phyloP scores from a whole-genome alignment of 148 eudicot species.

The Salicornia ramosissima region DNA sequence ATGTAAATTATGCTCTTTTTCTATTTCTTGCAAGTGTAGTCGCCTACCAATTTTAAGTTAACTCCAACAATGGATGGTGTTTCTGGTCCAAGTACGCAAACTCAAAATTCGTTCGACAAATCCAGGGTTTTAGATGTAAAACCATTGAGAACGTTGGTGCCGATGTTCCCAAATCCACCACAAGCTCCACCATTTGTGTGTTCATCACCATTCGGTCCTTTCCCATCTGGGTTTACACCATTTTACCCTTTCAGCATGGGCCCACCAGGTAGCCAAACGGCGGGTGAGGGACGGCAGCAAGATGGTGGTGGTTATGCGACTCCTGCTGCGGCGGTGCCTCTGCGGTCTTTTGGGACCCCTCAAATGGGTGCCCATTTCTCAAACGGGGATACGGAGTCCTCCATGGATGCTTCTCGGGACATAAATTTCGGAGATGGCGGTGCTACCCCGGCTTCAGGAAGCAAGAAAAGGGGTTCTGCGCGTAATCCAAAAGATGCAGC shows the following conservation, averaged over 20 bases:
- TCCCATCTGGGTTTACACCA: slow-evolving; percentile 47
- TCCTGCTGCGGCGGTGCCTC: slow-evolving; percentile 57
- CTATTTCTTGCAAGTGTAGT: background rate
- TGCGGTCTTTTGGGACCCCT: slow-evolving; percentile 73
- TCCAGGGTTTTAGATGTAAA: slow-evolving; percentile 61
- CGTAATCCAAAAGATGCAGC: slow-evolving; percentile 13
- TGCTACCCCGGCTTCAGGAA: slow-evolving; percentile 6
- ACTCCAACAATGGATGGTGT: slow-evolving; percentile 31
- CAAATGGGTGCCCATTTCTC: slow-evolving; percentile 35
- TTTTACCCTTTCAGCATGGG: slow-evolving; percentile 50
- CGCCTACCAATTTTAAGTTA: background rate
- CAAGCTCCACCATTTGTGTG: slow-evolving; percentile 58
- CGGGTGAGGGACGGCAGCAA: background rate
- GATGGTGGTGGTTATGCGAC: slow-evolving; percentile 26
- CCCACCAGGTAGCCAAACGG: slow-evolving; percentile 11
- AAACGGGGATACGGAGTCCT: slow-evolving; percentile 43
- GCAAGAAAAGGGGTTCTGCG: slow-evolving; percentile 31
- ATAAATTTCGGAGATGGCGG: slow-evolving; percentile 35
- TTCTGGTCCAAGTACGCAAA: slow-evolving; percentile 30
- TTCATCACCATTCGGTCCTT: slow-evolving; percentile 47
- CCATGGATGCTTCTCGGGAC: slow-evolving; percentile 35
- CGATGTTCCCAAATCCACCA: slow-evolving; percentile 56
- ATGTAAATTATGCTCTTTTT: background rate
- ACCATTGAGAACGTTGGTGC: slow-evolving; percentile 56
- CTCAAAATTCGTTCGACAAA: slow-evolving; percentile 40